A percentile compares a stretch with the other conserved stretches of the same genome.
Conservation (phyloP, 1,284 basidiomycete genomes). For the Ustilago nuda region DNA sequence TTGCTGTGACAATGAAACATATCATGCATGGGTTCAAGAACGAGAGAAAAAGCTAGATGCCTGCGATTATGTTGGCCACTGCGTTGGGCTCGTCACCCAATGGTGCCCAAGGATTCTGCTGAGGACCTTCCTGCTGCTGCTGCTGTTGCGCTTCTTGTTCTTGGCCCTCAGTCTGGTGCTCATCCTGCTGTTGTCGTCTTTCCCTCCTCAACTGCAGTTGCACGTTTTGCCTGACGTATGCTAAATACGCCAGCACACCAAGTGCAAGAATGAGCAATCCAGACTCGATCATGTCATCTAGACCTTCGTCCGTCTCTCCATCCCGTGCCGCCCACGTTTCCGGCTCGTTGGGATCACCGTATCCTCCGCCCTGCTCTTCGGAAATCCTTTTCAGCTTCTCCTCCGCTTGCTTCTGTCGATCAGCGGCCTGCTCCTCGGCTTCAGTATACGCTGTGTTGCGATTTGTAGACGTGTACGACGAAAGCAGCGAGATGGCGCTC, state of each 20-base stretch:
- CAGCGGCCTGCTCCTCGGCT: conserved; percentile 51
- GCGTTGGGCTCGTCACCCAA: conserved; percentile 39
- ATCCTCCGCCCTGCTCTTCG: conserved; percentile 40
- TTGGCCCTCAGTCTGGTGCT: conserved; percentile 13
- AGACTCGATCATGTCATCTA: conserved; percentile 61
- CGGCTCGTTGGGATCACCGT: conserved; percentile 56
- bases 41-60: conserved; percentile 7
- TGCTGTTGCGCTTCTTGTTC: conserved; percentile 2
- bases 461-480: conserved; percentile 37
- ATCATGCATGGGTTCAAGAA: background rate
- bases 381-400: conserved; percentile 24
- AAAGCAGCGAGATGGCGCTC: conserved; percentile 56
- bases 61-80: conserved; percentile 38
- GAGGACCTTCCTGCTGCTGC: conserved; percentile 6
- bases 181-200: conserved; percentile 31
- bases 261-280: conserved; percentile 56
- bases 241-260: conserved; percentile 55
- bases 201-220: conserved; percentile 54
- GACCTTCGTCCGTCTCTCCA: conserved; percentile 43
- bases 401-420: conserved; percentile 26
- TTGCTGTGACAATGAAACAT: background rate
- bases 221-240: conserved; percentile 55
- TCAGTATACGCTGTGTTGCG: conserved; percentile 53
- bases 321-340: conserved; percentile 44
- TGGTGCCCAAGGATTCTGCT: conserved; percentile 38